Evolutionary conservation across 1,139 yeast species (phyloP).

Genomic region (Kodamaea ohmeri): DNA sequence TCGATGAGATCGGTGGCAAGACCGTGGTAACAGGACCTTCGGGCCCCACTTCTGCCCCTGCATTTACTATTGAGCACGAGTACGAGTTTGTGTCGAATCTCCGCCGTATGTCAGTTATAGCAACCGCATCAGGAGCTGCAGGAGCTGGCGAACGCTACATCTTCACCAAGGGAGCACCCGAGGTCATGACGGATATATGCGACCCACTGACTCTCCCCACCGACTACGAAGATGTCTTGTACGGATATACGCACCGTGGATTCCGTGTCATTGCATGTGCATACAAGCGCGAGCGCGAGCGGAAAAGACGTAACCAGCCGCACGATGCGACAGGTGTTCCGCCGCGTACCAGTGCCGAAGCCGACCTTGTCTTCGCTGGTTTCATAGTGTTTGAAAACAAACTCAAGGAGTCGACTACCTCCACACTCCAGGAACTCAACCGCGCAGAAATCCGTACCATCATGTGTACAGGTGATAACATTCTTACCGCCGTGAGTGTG

Average conservation of each 20-base stretch:
- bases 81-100: conserved; percentile 83
- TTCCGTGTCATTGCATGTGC: conserved; percentile 96
- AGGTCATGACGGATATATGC: conserved; percentile 83
- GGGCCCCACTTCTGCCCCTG: conserved; percentile 17
- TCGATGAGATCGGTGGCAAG: conserved; percentile 18
- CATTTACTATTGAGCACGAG: conserved; percentile 60
- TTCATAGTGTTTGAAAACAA: conserved; percentile 91
- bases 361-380: conserved; percentile 70
- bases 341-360: conserved; percentile 65
- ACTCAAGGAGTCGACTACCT: conserved; percentile 64
- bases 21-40: neutral
- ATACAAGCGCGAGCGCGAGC: no score
- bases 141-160: conserved; percentile 45
- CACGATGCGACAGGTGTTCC: no score
- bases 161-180: conserved; percentile 96
- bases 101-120: conserved; percentile 86
- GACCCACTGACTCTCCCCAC: conserved; percentile 64
- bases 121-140: no score
- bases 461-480: conserved; percentile 98
- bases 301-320: no score
- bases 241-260: conserved; percentile 88
- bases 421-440: conserved; percentile 56
- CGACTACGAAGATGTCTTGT: conserved; percentile 69
- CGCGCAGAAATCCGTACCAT: conserved; percentile 75
- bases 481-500: conserved; percentile 91